Base-by-base conservation (phyloP, 768 basidiomycete species). In the Rhizopogon rudus region DNA sequence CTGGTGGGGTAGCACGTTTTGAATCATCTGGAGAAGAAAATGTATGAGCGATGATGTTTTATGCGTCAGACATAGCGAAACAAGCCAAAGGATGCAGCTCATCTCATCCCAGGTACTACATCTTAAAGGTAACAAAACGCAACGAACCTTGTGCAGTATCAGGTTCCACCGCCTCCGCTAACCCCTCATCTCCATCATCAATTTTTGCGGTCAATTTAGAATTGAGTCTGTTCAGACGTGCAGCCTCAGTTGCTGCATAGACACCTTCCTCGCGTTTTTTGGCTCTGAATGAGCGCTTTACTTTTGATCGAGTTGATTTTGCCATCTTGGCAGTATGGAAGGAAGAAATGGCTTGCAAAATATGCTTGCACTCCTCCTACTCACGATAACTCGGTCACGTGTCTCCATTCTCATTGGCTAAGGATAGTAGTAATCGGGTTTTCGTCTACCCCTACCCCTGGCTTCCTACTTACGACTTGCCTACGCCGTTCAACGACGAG, bases 281-380 rank as follows among this genome's bases (percentile, higher is more conserved):
- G 13, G 84, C 76, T 61, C 91, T 87, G 70, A 82, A 89, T 13
- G 80, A 72, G 31, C 91, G 87, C 67, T 93, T 93, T 46, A 81
- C 78, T 73, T 93, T 93, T 6, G 89, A 90, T 65, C 91, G 77
- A 40, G 82, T 78, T 43, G 89, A 91, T 77, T 93, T 93, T 42
- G 87, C 91, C 91, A 93, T 91, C 29, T 60, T 25, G 29, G 39
- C 16, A 22, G 20, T 28, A 40, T 22, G 13, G 17, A 29, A 40
- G 37, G 33, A 43, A 4, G 12, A 7, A 46, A 14, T 5, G 3
- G 10, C 12, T 46, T 7, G 31, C 45, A 46, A 44, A 20, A 37
- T 37, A 10, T 37, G 35, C 12, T 12, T 37, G 35, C 25, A 25
- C 25, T 25, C 22, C 35, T 37, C 35, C 35, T 13, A 33, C 31